A percentile compares a stretch with the other conserved stretches of the same genome.
Evolutionary conservation across 306 rosid genomes (phyloP).

Genomic region (Citrullus amarus): DNA sequence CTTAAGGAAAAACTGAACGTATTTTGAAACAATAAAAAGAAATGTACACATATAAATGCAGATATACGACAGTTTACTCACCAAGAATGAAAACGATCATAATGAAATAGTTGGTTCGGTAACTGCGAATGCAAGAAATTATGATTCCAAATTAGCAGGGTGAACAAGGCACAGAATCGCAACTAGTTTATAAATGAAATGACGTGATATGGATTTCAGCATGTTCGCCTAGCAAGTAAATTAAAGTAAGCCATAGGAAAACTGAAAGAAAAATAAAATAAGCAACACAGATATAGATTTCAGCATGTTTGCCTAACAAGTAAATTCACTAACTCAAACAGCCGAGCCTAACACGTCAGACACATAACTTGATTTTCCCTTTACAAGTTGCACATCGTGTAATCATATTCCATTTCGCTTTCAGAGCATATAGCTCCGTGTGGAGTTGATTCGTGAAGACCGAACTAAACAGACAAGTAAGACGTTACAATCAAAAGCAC

Average conservation of each 20-base stretch:
- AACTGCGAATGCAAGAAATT: conserved; percentile 40
- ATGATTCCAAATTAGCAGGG: conserved; percentile 1
- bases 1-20: background rate
- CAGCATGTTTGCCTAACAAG: background rate
- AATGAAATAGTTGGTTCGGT: conserved; percentile 87
- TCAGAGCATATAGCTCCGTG: background rate
- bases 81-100: conserved; percentile 73
- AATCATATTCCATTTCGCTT: background rate
- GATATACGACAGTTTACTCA: conserved; percentile 9
- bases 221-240: background rate
- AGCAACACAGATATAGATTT: background rate
- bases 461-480: background rate
- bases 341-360: background rate
- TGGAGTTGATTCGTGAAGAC: background rate
- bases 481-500: background rate
- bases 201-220: background rate
- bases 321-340: background rate
- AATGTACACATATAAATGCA: background rate
- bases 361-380: background rate
- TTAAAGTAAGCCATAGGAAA: background rate
- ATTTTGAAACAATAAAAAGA: background rate
- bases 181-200: background rate
- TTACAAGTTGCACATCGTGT: background rate
- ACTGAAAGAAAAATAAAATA: background rate
- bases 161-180: background rate